Percentiles rank a stretch among this genome's conserved stretches.
phyloP scores from a whole-genome alignment of 2,329 filamentous ascomycete genomes.

The Lachnellula cervina region DNA sequence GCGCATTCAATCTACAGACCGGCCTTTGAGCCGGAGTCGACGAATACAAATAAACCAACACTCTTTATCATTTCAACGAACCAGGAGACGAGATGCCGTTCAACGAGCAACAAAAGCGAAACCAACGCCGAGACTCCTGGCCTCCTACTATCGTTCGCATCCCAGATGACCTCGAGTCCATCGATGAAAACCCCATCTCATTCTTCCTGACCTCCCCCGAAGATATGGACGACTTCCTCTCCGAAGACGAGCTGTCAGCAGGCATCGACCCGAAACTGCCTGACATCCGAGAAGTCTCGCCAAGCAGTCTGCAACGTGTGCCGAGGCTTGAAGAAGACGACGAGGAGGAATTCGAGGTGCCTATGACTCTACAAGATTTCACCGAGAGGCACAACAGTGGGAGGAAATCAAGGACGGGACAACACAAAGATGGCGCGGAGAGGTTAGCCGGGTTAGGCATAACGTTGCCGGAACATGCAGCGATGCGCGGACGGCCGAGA shows the following conservation, averaged over 20 bases:
- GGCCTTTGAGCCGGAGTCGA: conserved; percentile 28
- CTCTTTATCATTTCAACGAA: neutral
- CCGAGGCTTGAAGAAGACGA: conserved; percentile 16
- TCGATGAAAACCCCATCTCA: conserved; percentile 32
- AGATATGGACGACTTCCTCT: conserved; percentile 24
- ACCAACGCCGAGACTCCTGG: conserved; percentile 31
- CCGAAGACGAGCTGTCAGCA: conserved; percentile 29
- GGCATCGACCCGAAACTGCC: conserved; percentile 27
- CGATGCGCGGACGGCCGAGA: conserved; percentile 23
- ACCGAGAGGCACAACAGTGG: conserved; percentile 14
- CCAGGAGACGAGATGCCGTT: conserved; percentile 23
- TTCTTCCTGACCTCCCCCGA: conserved; percentile 32
- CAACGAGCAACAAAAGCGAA: conserved; percentile 15
- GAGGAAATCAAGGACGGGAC: conserved; percentile 16
- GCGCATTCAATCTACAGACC: conserved; percentile 22
- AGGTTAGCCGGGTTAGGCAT: conserved; percentile 25
- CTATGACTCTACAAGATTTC: conserved; percentile 28
- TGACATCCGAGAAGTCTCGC: conserved; percentile 28
- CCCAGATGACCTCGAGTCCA: conserved; percentile 16
- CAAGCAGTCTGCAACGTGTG: conserved; percentile 25
- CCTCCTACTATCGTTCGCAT: conserved; percentile 31
- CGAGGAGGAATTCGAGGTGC: conserved; percentile 22
- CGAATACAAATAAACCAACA: neutral
- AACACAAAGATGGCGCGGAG: conserved; percentile 5
- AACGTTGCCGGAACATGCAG: conserved; percentile 13